Conservation (phyloP, 208 protist species). For the Sergeia podlipaevii region DNA sequence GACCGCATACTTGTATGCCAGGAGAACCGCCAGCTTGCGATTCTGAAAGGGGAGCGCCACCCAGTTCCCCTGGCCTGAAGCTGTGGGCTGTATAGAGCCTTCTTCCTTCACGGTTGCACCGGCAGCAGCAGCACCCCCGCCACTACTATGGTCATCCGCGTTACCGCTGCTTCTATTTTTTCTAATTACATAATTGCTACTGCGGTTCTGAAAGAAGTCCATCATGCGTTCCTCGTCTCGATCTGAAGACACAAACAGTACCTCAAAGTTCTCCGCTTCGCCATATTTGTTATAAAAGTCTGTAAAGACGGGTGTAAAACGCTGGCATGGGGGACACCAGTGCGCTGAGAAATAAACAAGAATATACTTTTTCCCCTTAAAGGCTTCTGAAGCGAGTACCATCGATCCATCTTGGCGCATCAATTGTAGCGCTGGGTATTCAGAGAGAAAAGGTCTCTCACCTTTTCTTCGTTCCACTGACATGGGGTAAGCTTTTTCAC, state of each 20-base stretch:
- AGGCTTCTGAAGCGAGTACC: conserved; percentile 15
- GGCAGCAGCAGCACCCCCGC: not conserved
- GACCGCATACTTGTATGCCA: conserved; percentile 23
- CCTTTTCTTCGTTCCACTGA: too few species aligned
- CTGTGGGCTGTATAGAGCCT: conserved; percentile 4
- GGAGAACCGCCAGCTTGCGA: conserved; percentile 8
- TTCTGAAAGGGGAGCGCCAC: conserved; percentile 48
- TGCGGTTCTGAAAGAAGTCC: conserved; percentile 58
- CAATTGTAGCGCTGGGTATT: conserved; percentile 21
- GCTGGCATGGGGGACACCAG: conserved; percentile 77
- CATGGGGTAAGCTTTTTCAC: too few species aligned
- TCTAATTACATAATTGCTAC: conserved; percentile 30
- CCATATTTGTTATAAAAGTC: conserved; percentile 50
- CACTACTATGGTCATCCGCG: not conserved
- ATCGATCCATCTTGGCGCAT: conserved; percentile 35
- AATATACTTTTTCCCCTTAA: conserved; percentile 46
- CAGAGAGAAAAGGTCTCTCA: conserved; percentile 17
- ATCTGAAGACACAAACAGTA: conserved; percentile 72
- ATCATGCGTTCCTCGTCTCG: conserved; percentile 42
- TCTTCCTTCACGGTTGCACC: not conserved
- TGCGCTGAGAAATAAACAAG: conserved; percentile 82
- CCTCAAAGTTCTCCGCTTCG: conserved; percentile 36
- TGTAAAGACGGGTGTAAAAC: conserved; percentile 71
- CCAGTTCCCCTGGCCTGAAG: conserved; percentile 41
- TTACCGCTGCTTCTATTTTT: not conserved